Conservation (phyloP, 2,329 filamentous ascomycete species). For the Penicillium paneum region DNA sequence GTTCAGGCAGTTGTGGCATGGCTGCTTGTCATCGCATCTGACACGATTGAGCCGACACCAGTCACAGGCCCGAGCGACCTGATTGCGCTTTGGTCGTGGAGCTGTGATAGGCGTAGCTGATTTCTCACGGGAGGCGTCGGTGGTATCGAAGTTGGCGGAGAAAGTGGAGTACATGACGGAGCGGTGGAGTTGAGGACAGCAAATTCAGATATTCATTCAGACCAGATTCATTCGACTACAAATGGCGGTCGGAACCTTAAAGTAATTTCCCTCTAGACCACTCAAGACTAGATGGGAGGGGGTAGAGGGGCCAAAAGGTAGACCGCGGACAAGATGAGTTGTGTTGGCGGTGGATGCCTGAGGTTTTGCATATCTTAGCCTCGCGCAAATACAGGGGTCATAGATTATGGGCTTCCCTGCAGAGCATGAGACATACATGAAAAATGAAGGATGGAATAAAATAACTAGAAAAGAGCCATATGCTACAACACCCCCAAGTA, state of each 20-base stretch:
- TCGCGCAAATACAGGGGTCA: not conserved
- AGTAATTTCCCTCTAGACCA: not conserved
- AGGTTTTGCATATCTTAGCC: not conserved
- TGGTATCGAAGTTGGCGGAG: constrained; percentile 4
- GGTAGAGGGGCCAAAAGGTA: not conserved
- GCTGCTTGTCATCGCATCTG: not conserved
- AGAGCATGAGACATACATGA: not conserved
- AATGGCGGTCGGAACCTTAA: not conserved
- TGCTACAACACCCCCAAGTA: not conserved
- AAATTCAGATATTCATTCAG: not conserved
- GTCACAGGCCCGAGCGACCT: not conserved
- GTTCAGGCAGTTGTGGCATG: not conserved
- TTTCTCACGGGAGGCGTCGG: not conserved
- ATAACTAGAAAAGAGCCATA: not conserved
- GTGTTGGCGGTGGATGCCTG: not conserved
- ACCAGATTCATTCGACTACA: not conserved
- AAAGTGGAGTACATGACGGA: constrained; percentile 6
- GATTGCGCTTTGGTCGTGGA: not conserved
- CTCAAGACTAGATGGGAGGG: not conserved
- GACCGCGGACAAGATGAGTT: not conserved
- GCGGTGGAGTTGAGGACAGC: not conserved
- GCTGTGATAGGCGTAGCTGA: not conserved
- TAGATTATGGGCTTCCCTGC: not conserved
- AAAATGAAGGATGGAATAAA: not conserved
- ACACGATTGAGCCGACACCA: not conserved